These are phyloP conservation scores for Coprinellus micaceus DNA, from an alignment of 768 basidiomycete species.

Conservation along the genomic window DNA sequence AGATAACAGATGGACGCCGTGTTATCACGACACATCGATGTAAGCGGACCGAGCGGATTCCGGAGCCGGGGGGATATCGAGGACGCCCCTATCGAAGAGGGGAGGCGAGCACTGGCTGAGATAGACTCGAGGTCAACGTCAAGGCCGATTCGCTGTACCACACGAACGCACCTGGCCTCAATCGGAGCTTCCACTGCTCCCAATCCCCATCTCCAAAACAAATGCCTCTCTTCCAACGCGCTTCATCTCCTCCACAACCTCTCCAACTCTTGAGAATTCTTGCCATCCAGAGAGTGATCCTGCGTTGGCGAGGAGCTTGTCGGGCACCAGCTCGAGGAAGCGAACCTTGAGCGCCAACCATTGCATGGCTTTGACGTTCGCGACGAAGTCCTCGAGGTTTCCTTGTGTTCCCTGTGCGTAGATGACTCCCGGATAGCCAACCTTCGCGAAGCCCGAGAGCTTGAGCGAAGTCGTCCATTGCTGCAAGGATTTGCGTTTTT, in stretches of 20 bases:
- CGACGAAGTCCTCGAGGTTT: slow-evolving; percentile 59
- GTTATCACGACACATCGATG: background rate
- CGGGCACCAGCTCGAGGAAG: slow-evolving; percentile 47
- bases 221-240: slow-evolving; percentile 50
- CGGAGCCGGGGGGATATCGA: background rate
- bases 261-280: slow-evolving; percentile 67
- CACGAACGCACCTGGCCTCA: too few species aligned
- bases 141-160: too few species aligned
- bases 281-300: slow-evolving; percentile 41
- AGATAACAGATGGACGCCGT: background rate
- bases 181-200: slow-evolving; percentile 27
- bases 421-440: slow-evolving; percentile 73
- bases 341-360: slow-evolving; percentile 69
- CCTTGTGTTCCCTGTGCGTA: slow-evolving; percentile 58
- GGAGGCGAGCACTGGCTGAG: background rate
- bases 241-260: slow-evolving; percentile 67
- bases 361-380: slow-evolving; percentile 69
- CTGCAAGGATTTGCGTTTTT: slow-evolving; percentile 56
- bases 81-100: background rate
- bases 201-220: slow-evolving; percentile 65
- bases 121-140: background rate
- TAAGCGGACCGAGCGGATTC: background rate
- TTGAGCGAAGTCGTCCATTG: slow-evolving; percentile 53
- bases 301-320: background rate
- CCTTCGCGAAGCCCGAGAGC: slow-evolving; percentile 66